Evolutionary conservation across 768 basidiomycete genomes (phyloP), one percentile per base, ranked within the genome.

Genomic region (Trametes punicea): DNA sequence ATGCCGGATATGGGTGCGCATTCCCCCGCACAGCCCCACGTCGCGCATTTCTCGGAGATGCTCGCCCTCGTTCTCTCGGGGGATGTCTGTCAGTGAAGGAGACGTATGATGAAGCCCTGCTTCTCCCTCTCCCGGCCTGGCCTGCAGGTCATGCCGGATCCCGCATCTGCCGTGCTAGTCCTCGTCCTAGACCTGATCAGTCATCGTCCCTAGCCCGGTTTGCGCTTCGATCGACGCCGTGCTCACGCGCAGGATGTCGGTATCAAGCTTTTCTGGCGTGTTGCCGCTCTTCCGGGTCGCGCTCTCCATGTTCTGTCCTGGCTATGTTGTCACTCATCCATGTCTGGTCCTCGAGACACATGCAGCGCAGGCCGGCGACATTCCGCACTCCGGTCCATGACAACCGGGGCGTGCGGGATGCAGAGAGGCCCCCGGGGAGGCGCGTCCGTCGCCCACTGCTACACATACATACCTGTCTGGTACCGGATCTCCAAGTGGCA

Each of bases 41-140:
- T 26, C 56, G 56, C 56, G 50, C 56, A 57, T 47, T 46, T 33
- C 44, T 57, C 56, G 56, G 56, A 39, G 56, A 46, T 51, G 42
- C 50, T 9, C 40, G 20, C 50, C n/a, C 27, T 26, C 38, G 36
- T 26, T 10, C 8, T 9, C 38, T 23, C 54, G 36, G 38, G 42
- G 4, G 25, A 9, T 27, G n/a, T 36, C 34, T 46, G 26, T 18
- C 48, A 26, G 27, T 11, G 26, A 25, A 34, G 46, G 30, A 7
- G 27, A 20, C 18, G 25, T n/a, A n/a, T 46, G 27, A 26, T 18
- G 25, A 2, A 3, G 30, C 29, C 29, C n/a, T 8, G 15, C 46
- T 18, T 7, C 20, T 13, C 18, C 21, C 13, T 36, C 31, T 18
- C 16, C 33, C 25, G 47, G 26, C 27, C 20, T 41, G n/a, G 18